Evolutionary conservation across 306 rosid genomes (phyloP), one percentile per base, ranked within the genome.

Genomic region (Gastrolobium villosum): DNA sequence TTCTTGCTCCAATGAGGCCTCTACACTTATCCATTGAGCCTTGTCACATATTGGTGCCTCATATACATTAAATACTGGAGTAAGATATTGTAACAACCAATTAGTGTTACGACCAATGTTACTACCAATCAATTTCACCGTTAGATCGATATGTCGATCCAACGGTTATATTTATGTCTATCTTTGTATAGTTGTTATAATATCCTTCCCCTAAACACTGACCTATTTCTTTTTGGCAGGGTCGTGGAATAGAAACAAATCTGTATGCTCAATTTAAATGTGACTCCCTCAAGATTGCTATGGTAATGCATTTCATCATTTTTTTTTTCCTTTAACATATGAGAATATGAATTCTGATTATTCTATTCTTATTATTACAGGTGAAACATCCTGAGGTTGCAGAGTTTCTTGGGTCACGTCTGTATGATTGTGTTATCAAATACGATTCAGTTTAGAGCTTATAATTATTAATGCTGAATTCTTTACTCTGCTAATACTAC

Each of bases 201-300:
- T n/a, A n/a, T n/a, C n/a, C n/a, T n/a, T n/a, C n/a, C n/a, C n/a
- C n/a, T n/a, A n/a, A n/a, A n/a, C n/a, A 10, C 31, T 8, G 61
- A 35, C 56, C 73, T 26, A 5, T 78, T 75, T 36, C 76, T 50
- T 84, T 84, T 82, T 82, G 76, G 57, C 86, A 93, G 99, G 98
- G 99, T 46, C 98, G 98, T 70, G 97, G 98, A 70, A 91, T 91
- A 57, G 98, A 93, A 85, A 91, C 99, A 76, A 95, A 95, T 88
- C 97, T 93, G 32, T 87, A 87, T 70, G 97, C 98, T 30, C 92
- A 84, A 76, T 95, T 95, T 48, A 95, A 86, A 84, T 90, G 98
- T 28, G 99, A 95, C 79, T 91, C 99, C 41, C 87, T 95, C 71
- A 95, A 95, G 84, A 88, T 95, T 67, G 99, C 91, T 54, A 93